A percentile compares a stretch with the other conserved stretches of the same genome.
phyloP scores from a whole-genome alignment of 2,329 filamentous ascomycete species.

The Plectosphaerella plurivora region DNA sequence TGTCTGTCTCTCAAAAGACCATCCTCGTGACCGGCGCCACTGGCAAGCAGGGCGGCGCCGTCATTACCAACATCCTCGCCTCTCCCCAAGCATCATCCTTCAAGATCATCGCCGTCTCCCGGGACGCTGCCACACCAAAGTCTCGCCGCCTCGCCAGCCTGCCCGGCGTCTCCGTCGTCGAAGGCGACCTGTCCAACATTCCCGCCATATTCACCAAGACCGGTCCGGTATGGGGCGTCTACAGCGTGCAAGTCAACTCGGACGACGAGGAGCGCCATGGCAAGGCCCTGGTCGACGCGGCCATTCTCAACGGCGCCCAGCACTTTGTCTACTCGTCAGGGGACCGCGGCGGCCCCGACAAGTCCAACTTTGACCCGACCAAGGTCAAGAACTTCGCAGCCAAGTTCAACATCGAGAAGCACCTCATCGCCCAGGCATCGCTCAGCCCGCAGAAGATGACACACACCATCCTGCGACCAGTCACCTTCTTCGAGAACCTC shows the following conservation, averaged over 20 bases:
- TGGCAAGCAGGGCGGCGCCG: slow-evolving; percentile 29
- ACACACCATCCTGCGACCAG: slow-evolving; percentile 54
- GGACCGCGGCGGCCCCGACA: slow-evolving; percentile 47
- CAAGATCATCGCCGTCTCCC: slow-evolving; percentile 45
- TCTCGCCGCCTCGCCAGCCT: slow-evolving; percentile 34
- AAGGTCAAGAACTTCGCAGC: slow-evolving; percentile 51
- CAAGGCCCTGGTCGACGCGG: slow-evolving; percentile 46
- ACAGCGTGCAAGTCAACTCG: slow-evolving; percentile 33
- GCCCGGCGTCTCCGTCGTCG: slow-evolving; percentile 15
- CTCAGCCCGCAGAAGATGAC: slow-evolving; percentile 34
- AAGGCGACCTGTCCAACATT: slow-evolving; percentile 48
- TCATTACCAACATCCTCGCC: slow-evolving; percentile 22
- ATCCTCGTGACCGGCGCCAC: slow-evolving; percentile 29
- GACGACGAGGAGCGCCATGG: slow-evolving; percentile 35
- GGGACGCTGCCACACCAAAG: slow-evolving; percentile 36
- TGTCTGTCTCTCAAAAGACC: not conserved
- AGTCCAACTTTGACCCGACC: slow-evolving; percentile 43
- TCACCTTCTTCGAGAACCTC: slow-evolving; percentile 53
- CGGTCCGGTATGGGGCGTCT: slow-evolving; percentile 46
- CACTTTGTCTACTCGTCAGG: slow-evolving; percentile 57
- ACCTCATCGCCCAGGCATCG: slow-evolving; percentile 37
- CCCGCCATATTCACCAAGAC: slow-evolving; percentile 35
- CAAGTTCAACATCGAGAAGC: slow-evolving; percentile 53
- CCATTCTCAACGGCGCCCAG: slow-evolving; percentile 43
- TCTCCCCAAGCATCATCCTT: slow-evolving; percentile 1